Percentiles rank a stretch among this genome's conserved stretches.
phyloP scores from a whole-genome alignment of 345 rosid genomes.

The Moricandia moricandioides region DNA sequence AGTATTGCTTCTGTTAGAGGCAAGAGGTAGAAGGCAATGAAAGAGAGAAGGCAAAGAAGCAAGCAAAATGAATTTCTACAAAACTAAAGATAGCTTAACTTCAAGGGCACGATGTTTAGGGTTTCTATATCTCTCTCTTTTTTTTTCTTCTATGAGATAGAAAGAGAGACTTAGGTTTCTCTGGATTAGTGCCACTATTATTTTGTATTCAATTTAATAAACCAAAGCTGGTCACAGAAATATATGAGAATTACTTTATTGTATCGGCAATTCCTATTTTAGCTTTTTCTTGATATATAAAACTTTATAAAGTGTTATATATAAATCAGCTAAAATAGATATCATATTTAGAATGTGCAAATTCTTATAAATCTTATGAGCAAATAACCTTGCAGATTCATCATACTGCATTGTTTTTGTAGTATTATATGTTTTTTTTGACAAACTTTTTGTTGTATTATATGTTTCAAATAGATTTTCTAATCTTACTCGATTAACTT shows the following conservation, averaged over 20 bases:
- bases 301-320: background rate
- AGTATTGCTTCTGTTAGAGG: conserved; percentile 35
- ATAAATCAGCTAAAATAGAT: background rate
- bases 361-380: background rate
- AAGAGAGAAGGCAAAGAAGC: conserved; percentile 32
- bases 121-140: conserved; percentile 35
- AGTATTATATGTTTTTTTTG: background rate
- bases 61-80: conserved; percentile 34
- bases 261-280: background rate
- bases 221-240: conserved; percentile 53
- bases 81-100: conserved; percentile 49
- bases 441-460: background rate
- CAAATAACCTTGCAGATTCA: background rate
- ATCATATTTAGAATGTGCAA: background rate
- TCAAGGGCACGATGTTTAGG: conserved; percentile 60
- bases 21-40: conserved; percentile 46
- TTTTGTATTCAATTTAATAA: conserved; percentile 27
- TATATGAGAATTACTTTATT: conserved; percentile 35
- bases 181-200: conserved; percentile 47
- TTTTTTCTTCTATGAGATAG: conserved; percentile 37
- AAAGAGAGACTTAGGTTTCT: conserved; percentile 25
- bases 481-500: background rate
- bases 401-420: background rate
- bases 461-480: background rate
- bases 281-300: background rate